Conservation (phyloP, 371 early-diverging fungal genomes). For the Choanephora cucurbitarum region DNA sequence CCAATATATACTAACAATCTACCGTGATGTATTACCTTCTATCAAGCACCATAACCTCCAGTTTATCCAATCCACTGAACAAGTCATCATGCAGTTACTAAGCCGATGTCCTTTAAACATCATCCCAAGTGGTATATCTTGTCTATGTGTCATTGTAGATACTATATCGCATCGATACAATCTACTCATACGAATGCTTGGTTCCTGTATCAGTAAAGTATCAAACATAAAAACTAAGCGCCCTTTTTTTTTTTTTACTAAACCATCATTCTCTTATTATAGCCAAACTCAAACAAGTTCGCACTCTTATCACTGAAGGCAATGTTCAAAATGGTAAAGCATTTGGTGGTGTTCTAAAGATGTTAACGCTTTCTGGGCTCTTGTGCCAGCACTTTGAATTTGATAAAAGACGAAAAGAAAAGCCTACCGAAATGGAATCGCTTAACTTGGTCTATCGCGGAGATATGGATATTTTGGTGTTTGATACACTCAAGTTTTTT, state of each 20-base stretch:
- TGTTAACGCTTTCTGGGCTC: constrained; percentile 64
- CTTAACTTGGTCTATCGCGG: constrained; percentile 25
- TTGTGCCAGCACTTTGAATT: constrained; percentile 79
- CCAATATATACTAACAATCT: constrained; percentile 55
- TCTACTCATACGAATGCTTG: constrained; percentile 68
- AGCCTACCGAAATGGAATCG: constrained; percentile 26
- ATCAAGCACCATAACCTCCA: constrained; percentile 57
- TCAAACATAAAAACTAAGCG: too few relatives aligned
- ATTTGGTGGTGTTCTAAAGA: constrained; percentile 21
- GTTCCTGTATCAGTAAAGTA: constrained; percentile 44
- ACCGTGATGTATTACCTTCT: constrained; percentile 60
- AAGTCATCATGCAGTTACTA: constrained; percentile 57
- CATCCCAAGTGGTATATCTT: constrained; percentile 69
- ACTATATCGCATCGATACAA: constrained; percentile 63
- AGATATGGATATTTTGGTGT: constrained; percentile 18
- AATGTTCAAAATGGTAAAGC: constrained; percentile 4
- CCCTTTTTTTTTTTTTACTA: too few relatives aligned
- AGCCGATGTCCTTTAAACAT: constrained; percentile 62
- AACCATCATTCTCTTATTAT: not conserved
- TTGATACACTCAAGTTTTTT: constrained; percentile 29
- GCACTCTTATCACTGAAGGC: constrained; percentile 23
- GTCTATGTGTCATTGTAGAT: constrained; percentile 70
- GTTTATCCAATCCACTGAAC: constrained; percentile 57
- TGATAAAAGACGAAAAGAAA: constrained; percentile 54
- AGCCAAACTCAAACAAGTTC: constrained; percentile 40